phyloP scores from a whole-genome alignment of 2,329 filamentous ascomycete species.

The Claviceps sp. region DNA sequence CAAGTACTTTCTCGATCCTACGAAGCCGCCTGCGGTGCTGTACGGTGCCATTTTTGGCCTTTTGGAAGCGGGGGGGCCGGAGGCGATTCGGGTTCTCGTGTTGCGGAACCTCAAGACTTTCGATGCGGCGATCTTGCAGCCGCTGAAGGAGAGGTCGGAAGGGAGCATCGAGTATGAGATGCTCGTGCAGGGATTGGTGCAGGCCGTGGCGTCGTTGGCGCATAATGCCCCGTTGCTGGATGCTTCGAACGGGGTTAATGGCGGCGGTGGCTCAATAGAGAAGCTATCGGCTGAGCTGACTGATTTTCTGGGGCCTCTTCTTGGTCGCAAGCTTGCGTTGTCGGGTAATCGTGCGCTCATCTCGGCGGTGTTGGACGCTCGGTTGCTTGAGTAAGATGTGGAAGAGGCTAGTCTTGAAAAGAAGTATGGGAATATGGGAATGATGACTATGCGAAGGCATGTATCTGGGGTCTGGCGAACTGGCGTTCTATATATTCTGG shows the following conservation, averaged over 20 bases:
- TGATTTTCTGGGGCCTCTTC: constrained; percentile 41
- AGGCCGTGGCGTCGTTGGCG: constrained; percentile 34
- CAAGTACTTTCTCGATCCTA: constrained; percentile 80
- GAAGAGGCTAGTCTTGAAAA: neutral
- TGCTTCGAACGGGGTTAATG: constrained; percentile 26
- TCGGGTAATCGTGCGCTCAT: constrained; percentile 35
- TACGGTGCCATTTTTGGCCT: constrained; percentile 81
- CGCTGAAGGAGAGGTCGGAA: constrained; percentile 37
- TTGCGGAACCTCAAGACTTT: constrained; percentile 42
- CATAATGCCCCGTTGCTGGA: constrained; percentile 18
- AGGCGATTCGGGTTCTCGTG: constrained; percentile 42
- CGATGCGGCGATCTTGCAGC: constrained; percentile 38
- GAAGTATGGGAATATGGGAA: constrained; percentile 9
- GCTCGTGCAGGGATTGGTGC: constrained; percentile 41
- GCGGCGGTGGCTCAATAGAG: constrained; percentile 15
- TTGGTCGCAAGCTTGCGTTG: constrained; percentile 34
- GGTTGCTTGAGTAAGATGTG: constrained; percentile 27
- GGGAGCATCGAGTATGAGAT: constrained; percentile 38
- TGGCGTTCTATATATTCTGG: neutral
- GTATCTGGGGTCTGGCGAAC: neutral
- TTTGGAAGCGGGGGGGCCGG: constrained; percentile 56
- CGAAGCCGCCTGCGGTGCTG: constrained; percentile 68
- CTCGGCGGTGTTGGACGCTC: constrained; percentile 39
- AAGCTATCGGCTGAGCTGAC: constrained; percentile 31
- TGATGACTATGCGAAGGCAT: neutral